Evolutionary conservation across 108 stramenopile genomes (phyloP).

Genomic region (Seminavis robusta): DNA sequence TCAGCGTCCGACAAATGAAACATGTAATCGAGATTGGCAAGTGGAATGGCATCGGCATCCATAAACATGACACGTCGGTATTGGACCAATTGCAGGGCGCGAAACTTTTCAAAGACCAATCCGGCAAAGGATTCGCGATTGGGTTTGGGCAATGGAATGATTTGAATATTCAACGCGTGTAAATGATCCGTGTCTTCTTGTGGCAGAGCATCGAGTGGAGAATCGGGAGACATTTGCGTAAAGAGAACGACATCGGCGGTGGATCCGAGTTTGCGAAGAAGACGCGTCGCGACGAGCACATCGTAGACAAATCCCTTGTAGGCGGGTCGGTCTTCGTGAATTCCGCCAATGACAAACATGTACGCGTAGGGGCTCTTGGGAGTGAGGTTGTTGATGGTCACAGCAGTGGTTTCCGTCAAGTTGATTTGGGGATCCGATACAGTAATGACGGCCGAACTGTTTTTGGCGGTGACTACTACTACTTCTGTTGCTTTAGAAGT

Average conservation of each 20-base stretch:
- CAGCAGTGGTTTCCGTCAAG: no score
- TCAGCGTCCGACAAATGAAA: constrained; percentile 21
- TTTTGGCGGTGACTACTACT: neutral
- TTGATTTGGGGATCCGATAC: no score
- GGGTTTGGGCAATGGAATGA: neutral
- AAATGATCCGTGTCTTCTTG: constrained; percentile 8
- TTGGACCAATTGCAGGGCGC: constrained; percentile 33
- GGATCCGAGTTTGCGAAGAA: constrained; percentile 14
- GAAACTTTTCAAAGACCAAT: constrained; percentile 49
- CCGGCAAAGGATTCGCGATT: constrained; percentile 6
- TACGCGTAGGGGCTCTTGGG: constrained; percentile 16
- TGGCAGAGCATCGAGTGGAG: neutral
- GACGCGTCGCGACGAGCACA: constrained; percentile 11
- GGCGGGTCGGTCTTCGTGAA: constrained; percentile 14
- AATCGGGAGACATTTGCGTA: constrained; percentile 16
- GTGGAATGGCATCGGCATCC: constrained; percentile 45
- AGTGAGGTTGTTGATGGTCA: no score
- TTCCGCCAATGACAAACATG: constrained; percentile 7
- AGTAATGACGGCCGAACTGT: no score
- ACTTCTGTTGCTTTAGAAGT: neutral
- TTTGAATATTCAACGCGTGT: neutral
- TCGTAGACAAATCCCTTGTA: constrained; percentile 14
- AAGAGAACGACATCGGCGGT: constrained; percentile 21
- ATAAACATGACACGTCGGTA: constrained; percentile 41
- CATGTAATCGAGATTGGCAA: constrained; percentile 29